Evolutionary conservation across 805 yeast species (phyloP).

Genomic region (Cyberlindnera mycetangii): DNA sequence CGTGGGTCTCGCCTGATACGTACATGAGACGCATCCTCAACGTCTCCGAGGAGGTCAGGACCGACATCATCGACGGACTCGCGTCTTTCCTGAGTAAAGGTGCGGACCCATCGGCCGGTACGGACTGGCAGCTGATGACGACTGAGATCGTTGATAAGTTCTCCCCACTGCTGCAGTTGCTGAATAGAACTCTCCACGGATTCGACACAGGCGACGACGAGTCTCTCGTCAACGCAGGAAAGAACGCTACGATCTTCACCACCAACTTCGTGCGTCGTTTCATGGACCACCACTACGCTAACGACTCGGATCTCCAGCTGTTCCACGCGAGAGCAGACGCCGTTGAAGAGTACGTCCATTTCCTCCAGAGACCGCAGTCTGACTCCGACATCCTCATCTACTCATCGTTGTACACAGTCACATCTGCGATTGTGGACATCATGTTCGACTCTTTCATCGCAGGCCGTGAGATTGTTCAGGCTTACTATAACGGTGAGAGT

Average conservation of each 20-base stretch:
- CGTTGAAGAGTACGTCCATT: conserved; percentile 46
- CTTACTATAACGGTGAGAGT: conserved; percentile 14
- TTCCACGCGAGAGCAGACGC: conserved; percentile 33
- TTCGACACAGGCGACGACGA: conserved; percentile 11
- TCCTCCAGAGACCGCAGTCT: conserved; percentile 36
- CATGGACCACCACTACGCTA: conserved; percentile 19
- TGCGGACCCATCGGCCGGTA: conserved; percentile 40
- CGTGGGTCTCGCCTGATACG: conserved; percentile 47
- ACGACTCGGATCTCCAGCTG: conserved; percentile 6
- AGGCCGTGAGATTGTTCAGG: conserved; percentile 28
- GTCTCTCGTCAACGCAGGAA: conserved; percentile 21
- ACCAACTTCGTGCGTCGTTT: conserved; percentile 47
- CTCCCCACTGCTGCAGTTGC: conserved; percentile 42
- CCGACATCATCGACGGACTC: conserved; percentile 35
- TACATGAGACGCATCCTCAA: conserved; percentile 39
- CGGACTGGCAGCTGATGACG: conserved; percentile 55
- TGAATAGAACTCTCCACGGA: conserved; percentile 35
- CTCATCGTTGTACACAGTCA: conserved; percentile 44
- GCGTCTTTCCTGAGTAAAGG: conserved; percentile 29
- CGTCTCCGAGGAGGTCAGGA: conserved; percentile 33
- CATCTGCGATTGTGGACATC: conserved; percentile 33
- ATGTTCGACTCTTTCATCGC: conserved; percentile 36
- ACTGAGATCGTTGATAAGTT: conserved; percentile 49
- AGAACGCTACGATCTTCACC: conserved; percentile 39
- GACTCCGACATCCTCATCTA: conserved; percentile 46